Evolutionary conservation across 148 eudicot species (phyloP), one percentile per base, ranked within the genome.

Genomic region (Oxyria digyna): DNA sequence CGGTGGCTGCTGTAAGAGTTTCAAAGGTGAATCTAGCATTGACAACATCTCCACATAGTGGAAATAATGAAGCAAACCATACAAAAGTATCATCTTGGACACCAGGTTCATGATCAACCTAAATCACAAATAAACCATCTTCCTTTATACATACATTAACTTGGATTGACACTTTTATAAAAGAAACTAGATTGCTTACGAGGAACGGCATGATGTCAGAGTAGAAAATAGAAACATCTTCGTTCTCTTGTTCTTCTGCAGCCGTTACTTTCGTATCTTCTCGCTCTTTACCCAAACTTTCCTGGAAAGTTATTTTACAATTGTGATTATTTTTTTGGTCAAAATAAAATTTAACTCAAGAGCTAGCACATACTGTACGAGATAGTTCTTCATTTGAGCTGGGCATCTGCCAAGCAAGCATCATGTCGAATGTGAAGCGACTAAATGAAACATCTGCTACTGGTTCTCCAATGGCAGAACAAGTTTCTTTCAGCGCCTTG

Each of bases 361-460:
- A 1, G 57, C n/a, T n/a, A 68, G 63, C n/a, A 20, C 38, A n/a
- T 57, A 92, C 96, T 70, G 6, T 52, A 69, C 73, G 35, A 15
- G 91, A 80, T 62, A 81, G 81, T 79, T 94, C 86, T 54, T 86
- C 81, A 4, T 21, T 46, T 1, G 80, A 79, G 72, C 55, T 78
- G 64, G 97, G 97, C 69, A 49, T 82, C 72, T 94, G 87, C 98
- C 97, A 94, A 62, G 98, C 96, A 18, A 88, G 87, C 98, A 94
- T 94, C 87, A 94, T 87, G 75, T 88, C 96, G 32, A 87, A 94
- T 4, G 98, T 90, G 72, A 94, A 77, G 57, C 96, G 96, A 71
- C 85, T 86, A 70, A 86, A 90, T 0, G 82, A 81, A 8, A 80
- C 83, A 78, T 83, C 84, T 55, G 73, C 73, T 6, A 88, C 81